Conservation (phyloP, 2,329 filamentous ascomycete genomes). For the Trichophyton benhamiae region DNA sequence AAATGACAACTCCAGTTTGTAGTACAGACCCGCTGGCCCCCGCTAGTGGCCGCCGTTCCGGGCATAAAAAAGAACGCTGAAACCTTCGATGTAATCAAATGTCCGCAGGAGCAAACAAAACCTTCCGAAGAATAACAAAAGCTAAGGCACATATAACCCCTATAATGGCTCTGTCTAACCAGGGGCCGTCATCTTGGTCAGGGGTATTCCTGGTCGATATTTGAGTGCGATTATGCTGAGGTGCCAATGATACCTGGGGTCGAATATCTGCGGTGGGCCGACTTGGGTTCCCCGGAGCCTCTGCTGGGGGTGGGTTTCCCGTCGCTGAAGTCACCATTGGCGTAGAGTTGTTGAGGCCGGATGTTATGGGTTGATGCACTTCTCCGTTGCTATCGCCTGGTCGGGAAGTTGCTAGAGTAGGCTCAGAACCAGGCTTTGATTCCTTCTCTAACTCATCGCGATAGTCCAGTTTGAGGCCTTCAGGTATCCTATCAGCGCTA, state of each 20-base stretch:
- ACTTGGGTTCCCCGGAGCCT: not conserved
- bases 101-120: constrained; percentile 1
- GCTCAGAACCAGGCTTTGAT: not conserved
- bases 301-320: not conserved
- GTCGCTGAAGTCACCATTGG: not conserved
- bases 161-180: constrained; percentile 72
- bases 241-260: not conserved
- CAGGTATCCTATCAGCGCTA: constrained; percentile 33
- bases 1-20: not conserved
- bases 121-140: constrained; percentile 51
- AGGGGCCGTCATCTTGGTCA: constrained; percentile 43
- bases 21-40: not conserved
- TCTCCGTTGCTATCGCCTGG: not conserved
- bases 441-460: constrained; percentile 30
- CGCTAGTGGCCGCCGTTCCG: not conserved
- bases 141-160: constrained; percentile 57
- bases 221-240: not conserved
- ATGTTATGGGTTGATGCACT: not conserved
- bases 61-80: not conserved
- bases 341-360: not conserved
- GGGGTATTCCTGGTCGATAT: not conserved
- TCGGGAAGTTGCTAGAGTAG: not conserved
- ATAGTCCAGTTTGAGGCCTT: constrained; percentile 33
- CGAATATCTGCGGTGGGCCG: not conserved
- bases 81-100: not conserved